These are phyloP conservation scores for Gyromitra esculenta DNA, from an alignment of 2,329 filamentous ascomycete genomes.

Conservation along the genomic window DNA sequence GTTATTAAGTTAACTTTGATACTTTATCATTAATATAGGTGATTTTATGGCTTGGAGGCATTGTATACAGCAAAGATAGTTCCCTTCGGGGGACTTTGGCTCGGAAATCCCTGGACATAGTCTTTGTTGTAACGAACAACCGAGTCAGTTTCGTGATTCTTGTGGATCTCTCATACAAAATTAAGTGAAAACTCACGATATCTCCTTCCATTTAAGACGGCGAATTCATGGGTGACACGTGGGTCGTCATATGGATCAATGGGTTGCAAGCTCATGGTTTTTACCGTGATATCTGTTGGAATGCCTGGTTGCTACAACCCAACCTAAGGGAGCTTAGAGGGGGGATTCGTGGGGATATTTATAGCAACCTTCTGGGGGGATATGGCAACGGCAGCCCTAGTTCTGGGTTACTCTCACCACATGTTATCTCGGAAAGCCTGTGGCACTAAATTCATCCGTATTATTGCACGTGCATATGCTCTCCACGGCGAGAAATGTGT, in stretches of 20 bases:
- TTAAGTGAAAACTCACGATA: conserved; percentile 56
- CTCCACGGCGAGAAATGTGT: too few relatives aligned
- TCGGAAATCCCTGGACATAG: conserved; percentile 57
- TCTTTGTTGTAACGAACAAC: conserved; percentile 46
- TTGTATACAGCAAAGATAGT: conserved; percentile 56
- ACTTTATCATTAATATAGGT: neutral
- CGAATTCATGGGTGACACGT: conserved; percentile 57
- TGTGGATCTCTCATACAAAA: conserved; percentile 13
- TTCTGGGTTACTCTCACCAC: neutral
- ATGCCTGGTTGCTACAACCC: neutral
- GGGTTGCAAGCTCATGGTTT: conserved; percentile 39
- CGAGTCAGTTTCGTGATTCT: conserved; percentile 20
- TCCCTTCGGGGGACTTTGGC: conserved; percentile 49
- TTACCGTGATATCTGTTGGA: neutral
- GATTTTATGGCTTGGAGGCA: neutral
- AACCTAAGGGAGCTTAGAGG: neutral
- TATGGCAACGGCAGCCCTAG: neutral
- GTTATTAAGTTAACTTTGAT: conserved; percentile 23
- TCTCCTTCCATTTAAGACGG: conserved; percentile 58
- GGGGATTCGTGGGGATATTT: conserved; percentile 12
- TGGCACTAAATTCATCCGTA: too few relatives aligned
- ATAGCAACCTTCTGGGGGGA: neutral
- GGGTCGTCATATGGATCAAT: conserved; percentile 57
- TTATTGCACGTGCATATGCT: too few relatives aligned
- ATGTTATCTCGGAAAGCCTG: too few relatives aligned